These are phyloP conservation scores for Ormosia semicastrata DNA, from an alignment of 306 rosid genomes.

Conservation along the genomic window DNA sequence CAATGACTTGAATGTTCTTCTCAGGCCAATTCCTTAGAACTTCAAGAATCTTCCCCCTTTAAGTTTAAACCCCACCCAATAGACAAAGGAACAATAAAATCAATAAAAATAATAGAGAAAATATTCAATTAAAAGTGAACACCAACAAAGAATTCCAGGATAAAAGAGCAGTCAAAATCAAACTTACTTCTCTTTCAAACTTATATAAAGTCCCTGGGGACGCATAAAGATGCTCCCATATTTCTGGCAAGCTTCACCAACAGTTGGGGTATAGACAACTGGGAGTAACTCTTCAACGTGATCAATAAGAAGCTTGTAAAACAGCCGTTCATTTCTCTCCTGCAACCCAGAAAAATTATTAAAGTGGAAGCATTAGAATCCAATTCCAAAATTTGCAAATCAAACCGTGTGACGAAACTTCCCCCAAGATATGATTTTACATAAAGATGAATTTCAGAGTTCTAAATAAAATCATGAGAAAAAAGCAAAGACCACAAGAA, in stretches of 20 bases:
- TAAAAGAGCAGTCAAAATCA: background rate
- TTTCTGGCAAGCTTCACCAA: slow-evolving; percentile 99
- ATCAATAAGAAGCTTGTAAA: slow-evolving; percentile 87
- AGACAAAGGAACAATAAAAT: slow-evolving; percentile 18
- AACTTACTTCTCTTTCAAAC: slow-evolving; percentile 91
- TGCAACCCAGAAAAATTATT: slow-evolving; percentile 34
- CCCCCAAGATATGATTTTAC: background rate
- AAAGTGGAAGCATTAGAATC: slow-evolving; percentile 12
- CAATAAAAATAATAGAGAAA: slow-evolving; percentile 6
- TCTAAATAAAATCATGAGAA: background rate
- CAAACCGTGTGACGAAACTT: background rate
- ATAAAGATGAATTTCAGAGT: background rate
- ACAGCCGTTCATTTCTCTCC: slow-evolving; percentile 88
- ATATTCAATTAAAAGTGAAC: slow-evolving; percentile 21
- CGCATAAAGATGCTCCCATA: slow-evolving; percentile 86
- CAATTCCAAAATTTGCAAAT: background rate
- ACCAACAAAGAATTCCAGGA: background rate
- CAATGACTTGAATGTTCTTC: slow-evolving; percentile 92
- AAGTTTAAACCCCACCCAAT: slow-evolving; percentile 22
- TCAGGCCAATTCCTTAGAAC: slow-evolving; percentile 97
- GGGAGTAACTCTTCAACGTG: slow-evolving; percentile 97
- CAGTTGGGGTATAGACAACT: slow-evolving; percentile 93
- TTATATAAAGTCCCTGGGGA: slow-evolving; percentile 95
- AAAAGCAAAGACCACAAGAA: background rate
- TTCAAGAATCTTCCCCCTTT: slow-evolving; percentile 90